These are phyloP conservation scores for Mucor plumbeus DNA, from an alignment of 371 early-diverging fungal genomes.

Conservation along the genomic window DNA sequence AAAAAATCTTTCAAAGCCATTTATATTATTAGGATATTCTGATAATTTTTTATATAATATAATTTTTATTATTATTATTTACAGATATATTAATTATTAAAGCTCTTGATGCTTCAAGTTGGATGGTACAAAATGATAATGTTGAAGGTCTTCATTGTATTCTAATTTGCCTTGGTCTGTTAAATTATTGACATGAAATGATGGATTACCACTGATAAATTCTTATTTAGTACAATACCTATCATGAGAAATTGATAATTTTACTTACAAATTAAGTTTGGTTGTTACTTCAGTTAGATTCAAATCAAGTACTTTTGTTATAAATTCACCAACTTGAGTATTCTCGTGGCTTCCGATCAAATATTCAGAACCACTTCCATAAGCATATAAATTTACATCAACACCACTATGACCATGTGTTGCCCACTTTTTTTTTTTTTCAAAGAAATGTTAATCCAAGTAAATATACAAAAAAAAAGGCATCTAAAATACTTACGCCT, in stretches of 20 bases:
- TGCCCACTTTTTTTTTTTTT: conserved; percentile 71
- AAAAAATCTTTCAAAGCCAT: background rate
- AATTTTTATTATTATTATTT: background rate
- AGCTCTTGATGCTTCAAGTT: conserved; percentile 6
- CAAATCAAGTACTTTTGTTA: conserved; percentile 67
- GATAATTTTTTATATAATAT: background rate
- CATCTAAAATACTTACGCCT: conserved; percentile 51
- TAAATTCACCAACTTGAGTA: conserved; percentile 84
- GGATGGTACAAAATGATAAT: conserved; percentile 32
- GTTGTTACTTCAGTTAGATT: conserved; percentile 68
- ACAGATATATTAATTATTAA: background rate
- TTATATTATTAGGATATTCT: background rate
- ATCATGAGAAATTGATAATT: background rate
- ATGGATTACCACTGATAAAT: conserved; percentile 27
- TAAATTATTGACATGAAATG: conserved; percentile 33
- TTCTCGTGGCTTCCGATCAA: conserved; percentile 82
- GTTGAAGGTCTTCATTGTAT: conserved; percentile 41
- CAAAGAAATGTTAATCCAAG: background rate
- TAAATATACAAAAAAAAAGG: background rate
- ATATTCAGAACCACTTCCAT: conserved; percentile 54
- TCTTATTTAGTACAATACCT: background rate
- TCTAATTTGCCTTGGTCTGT: conserved; percentile 35
- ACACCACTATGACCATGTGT: conserved; percentile 94
- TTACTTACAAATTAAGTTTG: conserved; percentile 50
- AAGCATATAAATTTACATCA: conserved; percentile 93